Percentiles rank a stretch among this genome's conserved stretches.
These are phyloP conservation scores for Cercophora sp. DNA, from an alignment of 495 filamentous ascomycete species.

Conservation along the genomic window DNA sequence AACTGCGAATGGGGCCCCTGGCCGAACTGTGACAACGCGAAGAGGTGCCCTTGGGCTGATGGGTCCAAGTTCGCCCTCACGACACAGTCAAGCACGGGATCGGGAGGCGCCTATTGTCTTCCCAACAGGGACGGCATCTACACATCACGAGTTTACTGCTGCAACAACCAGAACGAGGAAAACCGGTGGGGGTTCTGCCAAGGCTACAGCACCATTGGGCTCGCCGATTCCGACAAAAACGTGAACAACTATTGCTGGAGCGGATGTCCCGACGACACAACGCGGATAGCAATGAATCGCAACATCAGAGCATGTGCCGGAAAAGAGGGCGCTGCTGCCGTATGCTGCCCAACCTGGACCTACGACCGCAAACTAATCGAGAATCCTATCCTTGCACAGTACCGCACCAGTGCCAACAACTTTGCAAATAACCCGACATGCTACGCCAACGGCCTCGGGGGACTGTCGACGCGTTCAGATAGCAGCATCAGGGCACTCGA, in stretches of 20 bases:
- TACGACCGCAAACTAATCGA: neutral
- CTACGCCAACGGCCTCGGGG: too few relatives aligned
- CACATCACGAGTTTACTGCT: neutral
- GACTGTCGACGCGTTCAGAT: neutral
- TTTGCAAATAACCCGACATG: neutral
- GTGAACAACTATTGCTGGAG: neutral
- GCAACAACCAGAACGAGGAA: neutral
- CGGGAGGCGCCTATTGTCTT: neutral
- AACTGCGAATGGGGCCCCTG: neutral
- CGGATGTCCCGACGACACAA: neutral
- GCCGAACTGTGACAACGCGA: neutral
- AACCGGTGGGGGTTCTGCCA: neutral
- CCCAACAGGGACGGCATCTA: neutral
- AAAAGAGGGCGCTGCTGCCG: neutral
- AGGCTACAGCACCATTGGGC: too few relatives aligned
- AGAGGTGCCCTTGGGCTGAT: neutral
- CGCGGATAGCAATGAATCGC: too few relatives aligned
- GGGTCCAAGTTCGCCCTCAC: neutral
- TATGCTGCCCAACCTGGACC: neutral
- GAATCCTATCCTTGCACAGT: neutral
- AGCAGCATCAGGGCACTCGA: neutral
- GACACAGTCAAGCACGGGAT: neutral
- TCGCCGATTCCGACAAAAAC: too few relatives aligned
- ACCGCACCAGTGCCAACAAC: neutral
- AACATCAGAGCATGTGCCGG: neutral